Evolutionary conservation across 805 yeast species (phyloP), one percentile per base, ranked within the genome.

Genomic region (Yarrowia sp.): DNA sequence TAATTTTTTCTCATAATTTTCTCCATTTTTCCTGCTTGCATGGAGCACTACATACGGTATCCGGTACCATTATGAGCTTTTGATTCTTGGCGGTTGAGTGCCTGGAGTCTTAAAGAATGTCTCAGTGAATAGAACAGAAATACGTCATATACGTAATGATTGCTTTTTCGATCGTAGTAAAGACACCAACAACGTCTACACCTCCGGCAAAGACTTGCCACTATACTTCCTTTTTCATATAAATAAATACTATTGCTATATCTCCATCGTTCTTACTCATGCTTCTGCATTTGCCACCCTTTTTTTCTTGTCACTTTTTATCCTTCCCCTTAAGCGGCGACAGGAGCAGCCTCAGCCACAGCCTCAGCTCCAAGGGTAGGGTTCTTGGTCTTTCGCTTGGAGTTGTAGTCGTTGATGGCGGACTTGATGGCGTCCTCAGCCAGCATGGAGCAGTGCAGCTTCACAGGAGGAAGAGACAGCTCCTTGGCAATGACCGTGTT

Each of bases 361-460:
- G 59, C 59, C 59, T 83, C 85, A 10, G 87, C 87, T 42, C 91
- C 91, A 72, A 87, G 81, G 67, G 91, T 88, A 59, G 90, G 79
- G 26, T 58, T 56, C 22, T 63, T 69, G 84, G 76, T 80, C 79
- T 73, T 77, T 71, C 97, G 87, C 88, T 95, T 95, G 65, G 92
- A 80, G 80, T 86, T 88, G 84, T 94, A 95, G 80, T 95, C 98
- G 82, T 91, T 92, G 74, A 95, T 92, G 14, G 99, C 99, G 67
- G 93, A 88, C 84, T 95, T 94, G 79, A 95, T 95, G 65, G 99
- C 99, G 76, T 95, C 99, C 80, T 95, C 99, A 16, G 99, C 99
- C 75, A 95, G 84, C 99, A 95, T 95, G 16, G 97, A 92, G 79
- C 99, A 95, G 79, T 95, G 99, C 75, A 95, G 84, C 79, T 95